Percentiles rank a stretch among this genome's conserved stretches.
phyloP scores from a whole-genome alignment of 805 yeast species.

The Candida dendrica region DNA sequence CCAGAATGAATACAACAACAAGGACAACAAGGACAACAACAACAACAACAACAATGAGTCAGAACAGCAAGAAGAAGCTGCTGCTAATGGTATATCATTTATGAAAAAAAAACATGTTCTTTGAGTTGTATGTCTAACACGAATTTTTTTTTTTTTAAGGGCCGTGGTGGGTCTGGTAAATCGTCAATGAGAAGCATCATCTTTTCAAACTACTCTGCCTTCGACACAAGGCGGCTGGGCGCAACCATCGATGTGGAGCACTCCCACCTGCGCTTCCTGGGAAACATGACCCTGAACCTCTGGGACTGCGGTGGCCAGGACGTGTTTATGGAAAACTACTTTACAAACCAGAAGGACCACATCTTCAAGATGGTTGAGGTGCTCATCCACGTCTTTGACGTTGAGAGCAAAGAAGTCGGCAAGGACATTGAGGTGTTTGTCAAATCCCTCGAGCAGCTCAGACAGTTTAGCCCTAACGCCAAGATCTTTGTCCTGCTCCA shows the following conservation, averaged over 20 bases:
- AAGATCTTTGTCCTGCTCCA: constrained; percentile 87
- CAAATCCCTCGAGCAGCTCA: constrained; percentile 72
- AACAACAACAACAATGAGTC: constrained; percentile 14
- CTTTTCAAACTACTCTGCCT: constrained; percentile 92
- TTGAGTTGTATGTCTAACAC: neutral
- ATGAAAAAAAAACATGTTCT: neutral
- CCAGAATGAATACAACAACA: constrained; percentile 17
- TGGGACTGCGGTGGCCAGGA: constrained; percentile 99
- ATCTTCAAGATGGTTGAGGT: constrained; percentile 95
- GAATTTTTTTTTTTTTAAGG: constrained; percentile 38
- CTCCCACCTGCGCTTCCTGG: constrained; percentile 84
- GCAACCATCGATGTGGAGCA: constrained; percentile 99
- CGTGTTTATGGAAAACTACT: constrained; percentile 90
- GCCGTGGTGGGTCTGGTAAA: constrained; percentile 95
- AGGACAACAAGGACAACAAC: too few relatives aligned
- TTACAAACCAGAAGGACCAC: constrained; percentile 81
- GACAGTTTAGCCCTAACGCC: constrained; percentile 82
- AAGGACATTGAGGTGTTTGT: constrained; percentile 91
- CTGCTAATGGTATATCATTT: constrained; percentile 50
- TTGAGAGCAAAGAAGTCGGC: constrained; percentile 82
- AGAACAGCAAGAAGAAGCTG: constrained; percentile 48
- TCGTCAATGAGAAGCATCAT: constrained; percentile 96
- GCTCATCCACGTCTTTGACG: constrained; percentile 92
- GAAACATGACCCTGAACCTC: constrained; percentile 88
- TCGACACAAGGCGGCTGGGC: constrained; percentile 90